phyloP scores from a whole-genome alignment of 495 filamentous ascomycete genomes.

The Neurospora sp. region DNA sequence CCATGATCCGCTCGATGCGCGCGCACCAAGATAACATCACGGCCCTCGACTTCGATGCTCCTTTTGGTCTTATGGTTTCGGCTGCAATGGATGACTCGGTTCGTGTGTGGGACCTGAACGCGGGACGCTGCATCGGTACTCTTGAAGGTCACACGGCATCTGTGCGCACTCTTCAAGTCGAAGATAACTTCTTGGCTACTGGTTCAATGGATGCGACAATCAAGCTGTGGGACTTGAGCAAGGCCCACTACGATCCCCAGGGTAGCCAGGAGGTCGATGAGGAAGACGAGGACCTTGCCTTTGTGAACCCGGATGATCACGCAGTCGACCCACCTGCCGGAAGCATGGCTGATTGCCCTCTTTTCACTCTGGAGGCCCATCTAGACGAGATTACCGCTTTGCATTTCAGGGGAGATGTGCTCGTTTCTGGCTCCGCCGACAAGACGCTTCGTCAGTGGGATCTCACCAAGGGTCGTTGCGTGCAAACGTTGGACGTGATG shows the following conservation, averaged over 20 bases:
- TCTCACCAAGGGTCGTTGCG: constrained; percentile 85
- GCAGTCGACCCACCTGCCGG: constrained; percentile 53
- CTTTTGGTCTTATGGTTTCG: constrained; percentile 93
- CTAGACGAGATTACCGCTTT: constrained; percentile 92
- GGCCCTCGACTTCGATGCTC: constrained; percentile 87
- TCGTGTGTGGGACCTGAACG: constrained; percentile 93
- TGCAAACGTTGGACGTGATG: constrained; percentile 96
- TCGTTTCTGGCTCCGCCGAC: constrained; percentile 92
- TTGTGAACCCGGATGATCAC: constrained; percentile 48
- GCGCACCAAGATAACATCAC: constrained; percentile 87
- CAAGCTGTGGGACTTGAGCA: constrained; percentile 80
- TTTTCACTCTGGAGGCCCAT: constrained; percentile 82
- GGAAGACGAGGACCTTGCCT: constrained; percentile 51
- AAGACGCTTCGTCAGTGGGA: constrained; percentile 98
- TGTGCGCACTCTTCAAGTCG: constrained; percentile 84
- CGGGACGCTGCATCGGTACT: constrained; percentile 78
- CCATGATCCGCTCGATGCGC: constrained; percentile 74
- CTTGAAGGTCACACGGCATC: constrained; percentile 93
- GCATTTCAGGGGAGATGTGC: constrained; percentile 75
- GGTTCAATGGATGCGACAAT: constrained; percentile 95
- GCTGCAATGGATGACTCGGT: constrained; percentile 92
- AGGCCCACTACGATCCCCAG: constrained; percentile 46
- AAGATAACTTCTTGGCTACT: constrained; percentile 92
- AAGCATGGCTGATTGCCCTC: constrained; percentile 75
- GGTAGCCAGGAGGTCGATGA: constrained; percentile 55